Percentiles rank a stretch among this genome's conserved stretches.
Conservation (phyloP, 352 stramenopile genomes). For the Phytophthora ramorum region DNA sequence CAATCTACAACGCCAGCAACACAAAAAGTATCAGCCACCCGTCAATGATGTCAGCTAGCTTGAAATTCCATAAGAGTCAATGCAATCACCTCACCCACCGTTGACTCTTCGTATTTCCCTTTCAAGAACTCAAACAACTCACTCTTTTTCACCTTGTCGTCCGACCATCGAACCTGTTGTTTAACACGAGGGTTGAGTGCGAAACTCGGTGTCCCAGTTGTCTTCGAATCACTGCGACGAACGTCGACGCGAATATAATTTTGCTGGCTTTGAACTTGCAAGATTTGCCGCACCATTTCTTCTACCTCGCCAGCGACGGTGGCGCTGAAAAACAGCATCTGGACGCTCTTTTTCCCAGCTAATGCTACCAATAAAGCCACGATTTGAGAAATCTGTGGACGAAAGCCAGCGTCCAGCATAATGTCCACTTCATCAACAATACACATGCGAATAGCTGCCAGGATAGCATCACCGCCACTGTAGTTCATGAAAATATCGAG, state of each 20-base stretch:
- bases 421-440: constrained; percentile 82
- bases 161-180: constrained; percentile 55
- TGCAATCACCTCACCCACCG: constrained; percentile 30
- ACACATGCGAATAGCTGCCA: constrained; percentile 37
- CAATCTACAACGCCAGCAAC: constrained; percentile 45
- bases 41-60: not conserved
- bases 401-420: constrained; percentile 74
- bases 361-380: constrained; percentile 37
- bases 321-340: constrained; percentile 71
- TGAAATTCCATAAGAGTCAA: not conserved
- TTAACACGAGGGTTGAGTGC: constrained; percentile 41
- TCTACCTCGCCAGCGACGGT: constrained; percentile 59
- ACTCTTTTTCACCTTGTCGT: constrained; percentile 71
- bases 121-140: constrained; percentile 53
- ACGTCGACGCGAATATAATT: constrained; percentile 48
- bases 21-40: constrained; percentile 3
- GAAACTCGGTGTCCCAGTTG: constrained; percentile 1
- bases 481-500: constrained; percentile 62
- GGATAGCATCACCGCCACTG: constrained; percentile 25
- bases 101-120: constrained; percentile 44
- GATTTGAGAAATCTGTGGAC: constrained; percentile 55
- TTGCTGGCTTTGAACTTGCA: constrained; percentile 21
- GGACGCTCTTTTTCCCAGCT: constrained; percentile 18
- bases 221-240: constrained; percentile 9
- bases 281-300: constrained; percentile 41